Evolutionary conservation across 768 basidiomycete species (phyloP).

Genomic region (Trametes cinnabarina): DNA sequence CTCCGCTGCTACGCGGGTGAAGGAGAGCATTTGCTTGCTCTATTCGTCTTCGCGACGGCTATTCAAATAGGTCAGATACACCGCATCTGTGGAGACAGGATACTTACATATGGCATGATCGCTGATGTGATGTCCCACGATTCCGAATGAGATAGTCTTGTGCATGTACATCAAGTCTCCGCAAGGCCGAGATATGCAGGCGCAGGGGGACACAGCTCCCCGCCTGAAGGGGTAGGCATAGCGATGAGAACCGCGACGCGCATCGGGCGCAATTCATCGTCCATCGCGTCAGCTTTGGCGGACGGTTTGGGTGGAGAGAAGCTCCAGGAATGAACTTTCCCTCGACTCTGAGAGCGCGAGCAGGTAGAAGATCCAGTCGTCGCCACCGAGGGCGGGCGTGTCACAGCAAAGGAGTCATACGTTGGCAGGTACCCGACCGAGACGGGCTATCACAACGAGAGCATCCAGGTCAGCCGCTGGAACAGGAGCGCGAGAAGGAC

Average conservation of each 20-base stretch:
- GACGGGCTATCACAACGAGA: background rate
- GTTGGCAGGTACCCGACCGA: background rate
- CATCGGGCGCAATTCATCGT: background rate
- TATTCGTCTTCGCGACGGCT: too few species aligned
- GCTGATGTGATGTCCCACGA: too few species aligned
- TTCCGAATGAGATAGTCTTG: too few species aligned
- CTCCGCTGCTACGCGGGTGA: too few species aligned
- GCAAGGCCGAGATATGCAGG: slow-evolving; percentile 7
- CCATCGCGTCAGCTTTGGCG: background rate
- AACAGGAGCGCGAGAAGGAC: background rate
- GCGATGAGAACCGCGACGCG: slow-evolving; percentile 10
- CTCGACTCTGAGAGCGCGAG: background rate
- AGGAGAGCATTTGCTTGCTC: too few species aligned
- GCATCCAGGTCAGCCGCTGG: background rate
- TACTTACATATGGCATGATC: too few species aligned
- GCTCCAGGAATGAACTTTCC: background rate
- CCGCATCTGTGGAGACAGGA: too few species aligned
- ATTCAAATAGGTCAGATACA: too few species aligned
- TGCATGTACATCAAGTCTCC: background rate
- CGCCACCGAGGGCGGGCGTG: background rate
- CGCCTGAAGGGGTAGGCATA: background rate
- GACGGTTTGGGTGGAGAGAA: background rate
- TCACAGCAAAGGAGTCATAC: background rate
- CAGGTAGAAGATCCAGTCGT: background rate
- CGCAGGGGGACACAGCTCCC: background rate